phyloP scores from a whole-genome alignment of 345 rosid species.

The Moricandia moricandioides region DNA sequence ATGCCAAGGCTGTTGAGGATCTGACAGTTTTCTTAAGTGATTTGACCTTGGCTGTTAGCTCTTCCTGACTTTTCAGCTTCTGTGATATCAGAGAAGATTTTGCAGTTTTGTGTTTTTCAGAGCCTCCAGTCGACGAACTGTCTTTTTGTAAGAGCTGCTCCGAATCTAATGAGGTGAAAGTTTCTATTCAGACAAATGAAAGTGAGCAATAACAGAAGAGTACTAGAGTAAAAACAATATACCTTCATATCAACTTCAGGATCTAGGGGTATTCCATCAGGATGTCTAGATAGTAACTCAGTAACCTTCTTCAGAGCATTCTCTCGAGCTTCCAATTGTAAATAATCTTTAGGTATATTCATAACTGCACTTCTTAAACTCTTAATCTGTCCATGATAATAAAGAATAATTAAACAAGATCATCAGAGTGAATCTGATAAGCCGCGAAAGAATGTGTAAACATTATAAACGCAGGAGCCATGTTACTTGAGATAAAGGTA shows the following conservation, averaged over 20 bases:
- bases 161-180: slow-evolving; percentile 52
- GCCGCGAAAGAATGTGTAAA: not conserved
- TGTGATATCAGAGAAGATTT: slow-evolving; percentile 79
- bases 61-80: slow-evolving; percentile 76
- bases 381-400: slow-evolving; percentile 51
- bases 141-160: slow-evolving; percentile 74
- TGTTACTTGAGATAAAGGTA: slow-evolving; percentile 69
- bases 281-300: slow-evolving; percentile 76
- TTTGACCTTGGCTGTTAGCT: slow-evolving; percentile 68
- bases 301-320: slow-evolving; percentile 77
- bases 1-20: slow-evolving; percentile 74
- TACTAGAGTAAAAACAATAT: not conserved
- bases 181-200: slow-evolving; percentile 4
- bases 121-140: slow-evolving; percentile 77
- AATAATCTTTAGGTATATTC: slow-evolving; percentile 74
- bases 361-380: slow-evolving; percentile 15
- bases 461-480: not conserved
- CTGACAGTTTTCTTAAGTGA: slow-evolving; percentile 72
- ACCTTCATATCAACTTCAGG: slow-evolving; percentile 92
- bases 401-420: slow-evolving; percentile 17
- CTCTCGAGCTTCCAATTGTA: slow-evolving; percentile 82
- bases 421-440: slow-evolving; percentile 8
- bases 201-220: slow-evolving; percentile 11
- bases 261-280: slow-evolving; percentile 75
- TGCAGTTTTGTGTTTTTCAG: slow-evolving; percentile 77